Evolutionary conservation across 192 early-diverging fungal species (phyloP).

Genomic region (Podila epicladia): DNA sequence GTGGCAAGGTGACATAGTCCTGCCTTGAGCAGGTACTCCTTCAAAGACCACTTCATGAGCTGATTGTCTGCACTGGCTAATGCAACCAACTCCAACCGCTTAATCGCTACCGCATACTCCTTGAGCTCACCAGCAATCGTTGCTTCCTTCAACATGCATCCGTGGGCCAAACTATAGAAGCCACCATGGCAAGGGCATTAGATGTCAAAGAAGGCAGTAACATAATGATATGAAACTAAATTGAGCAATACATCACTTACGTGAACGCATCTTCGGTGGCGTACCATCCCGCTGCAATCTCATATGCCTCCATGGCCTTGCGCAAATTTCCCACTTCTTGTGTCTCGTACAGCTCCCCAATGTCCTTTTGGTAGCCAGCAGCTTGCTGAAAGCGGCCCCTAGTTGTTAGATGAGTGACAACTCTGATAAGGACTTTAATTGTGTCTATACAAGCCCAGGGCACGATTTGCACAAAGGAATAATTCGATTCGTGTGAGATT

Average conservation of each 20-base stretch:
- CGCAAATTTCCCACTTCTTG: constrained; percentile 77
- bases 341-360: constrained; percentile 91
- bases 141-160: constrained; percentile 91
- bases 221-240: not conserved
- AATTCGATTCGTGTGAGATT: not conserved
- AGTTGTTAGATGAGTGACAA: constrained; percentile 84
- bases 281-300: constrained; percentile 94
- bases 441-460: constrained; percentile 59
- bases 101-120: constrained; percentile 88
- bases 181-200: not conserved
- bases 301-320: constrained; percentile 87
- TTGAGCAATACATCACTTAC: constrained; percentile 56
- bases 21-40: constrained; percentile 97
- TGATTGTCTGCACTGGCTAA: constrained; percentile 85
- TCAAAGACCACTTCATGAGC: constrained; percentile 94
- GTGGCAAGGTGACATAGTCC: constrained; percentile 90
- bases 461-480: not conserved
- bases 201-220: not conserved
- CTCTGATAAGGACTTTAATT: constrained; percentile 74
- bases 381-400: constrained; percentile 88
- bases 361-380: constrained; percentile 91
- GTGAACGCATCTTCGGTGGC: constrained; percentile 89
- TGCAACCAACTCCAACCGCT: constrained; percentile 90
- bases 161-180: constrained; percentile 79
- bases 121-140: constrained; percentile 89